These are phyloP conservation scores for Ascodesmis nigricans DNA, from an alignment of 495 filamentous ascomycete genomes.

Conservation along the genomic window DNA sequence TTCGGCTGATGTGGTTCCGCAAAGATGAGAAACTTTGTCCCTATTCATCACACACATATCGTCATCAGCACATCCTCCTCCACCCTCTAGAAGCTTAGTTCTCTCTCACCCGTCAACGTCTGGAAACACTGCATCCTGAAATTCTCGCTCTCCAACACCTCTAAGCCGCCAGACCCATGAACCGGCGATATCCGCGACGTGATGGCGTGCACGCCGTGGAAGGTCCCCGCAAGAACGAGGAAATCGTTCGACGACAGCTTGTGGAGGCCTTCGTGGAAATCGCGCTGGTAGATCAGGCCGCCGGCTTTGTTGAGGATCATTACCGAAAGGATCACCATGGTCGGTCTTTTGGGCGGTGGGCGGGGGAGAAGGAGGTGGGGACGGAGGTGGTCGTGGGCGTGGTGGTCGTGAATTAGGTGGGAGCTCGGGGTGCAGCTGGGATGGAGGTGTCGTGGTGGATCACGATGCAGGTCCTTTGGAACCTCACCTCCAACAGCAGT, in stretches of 20 bases:
- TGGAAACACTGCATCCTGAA: constrained; percentile 92
- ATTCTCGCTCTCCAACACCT: constrained; percentile 72
- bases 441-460: too few species aligned
- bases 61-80: neutral
- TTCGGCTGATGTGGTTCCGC: constrained; percentile 81
- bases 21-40: constrained; percentile 87
- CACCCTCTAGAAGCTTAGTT: neutral
- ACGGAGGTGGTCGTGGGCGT: too few species aligned
- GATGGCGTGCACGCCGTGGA: constrained; percentile 92
- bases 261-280: constrained; percentile 61
- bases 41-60: constrained; percentile 20
- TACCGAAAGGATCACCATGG: constrained; percentile 68
- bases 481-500: too few species aligned
- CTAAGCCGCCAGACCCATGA: constrained; percentile 38
- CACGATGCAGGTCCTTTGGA: too few species aligned
- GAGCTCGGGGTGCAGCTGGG: too few species aligned
- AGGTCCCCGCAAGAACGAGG: constrained; percentile 91
- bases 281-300: constrained; percentile 82
- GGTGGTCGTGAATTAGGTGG: too few species aligned
- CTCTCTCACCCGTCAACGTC: constrained; percentile 39
- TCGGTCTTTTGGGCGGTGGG: too few species aligned
- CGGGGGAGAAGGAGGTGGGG: too few species aligned
- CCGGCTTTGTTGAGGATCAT: constrained; percentile 98
- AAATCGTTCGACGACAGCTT: constrained; percentile 86
- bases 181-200: constrained; percentile 54